Base-by-base conservation (phyloP, 345 rosid species). In the Pugionium dolabratum region DNA sequence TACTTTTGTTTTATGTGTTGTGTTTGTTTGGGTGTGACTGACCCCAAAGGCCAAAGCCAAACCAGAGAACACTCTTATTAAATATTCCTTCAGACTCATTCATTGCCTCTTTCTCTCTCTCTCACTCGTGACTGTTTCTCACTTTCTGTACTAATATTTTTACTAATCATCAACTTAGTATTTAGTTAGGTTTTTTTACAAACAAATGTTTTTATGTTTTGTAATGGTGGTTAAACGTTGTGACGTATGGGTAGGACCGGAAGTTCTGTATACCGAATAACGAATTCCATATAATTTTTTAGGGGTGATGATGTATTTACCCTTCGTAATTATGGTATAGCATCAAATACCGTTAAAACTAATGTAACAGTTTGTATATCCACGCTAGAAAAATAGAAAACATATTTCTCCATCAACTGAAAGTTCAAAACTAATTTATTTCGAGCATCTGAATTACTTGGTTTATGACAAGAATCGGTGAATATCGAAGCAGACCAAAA, bases 1-100 rank as follows among this genome's bases (percentile, higher is more conserved):
- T 54, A 60, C 52, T 73, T 74, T 74, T 74, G 73, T 67, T 74
- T 67, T 74, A 67, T 74, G 73, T 74, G 69, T 67, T 67, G 66
- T 64, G 66, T 72, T 64, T 72, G 75, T 72, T 64, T 72, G 70
- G 64, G 62, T 73, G 67, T 66, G 39, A 54, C 67, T 73, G 56
- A 73, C 72, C 76, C 67, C 71, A 71, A 47, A 49, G 47, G 59
- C 54, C 76, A 45, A 73, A 59, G 41, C 67, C 61, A 51, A 51
- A 58, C 61, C 62, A 59, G 45, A 52, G 62, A 59, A 66, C 60
- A 27, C 66, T 72, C 43, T 36, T 73, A 73, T 34, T 66, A 59
- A 73, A 6, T 66, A 66, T 73, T 73, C 73, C 56, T 18, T 67
- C 73, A 60, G 59, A 67, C 27, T 55, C 62, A 67, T 74, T 61